Conservation (phyloP, 140 eudicot genomes). For the Senecio squalidus region DNA sequence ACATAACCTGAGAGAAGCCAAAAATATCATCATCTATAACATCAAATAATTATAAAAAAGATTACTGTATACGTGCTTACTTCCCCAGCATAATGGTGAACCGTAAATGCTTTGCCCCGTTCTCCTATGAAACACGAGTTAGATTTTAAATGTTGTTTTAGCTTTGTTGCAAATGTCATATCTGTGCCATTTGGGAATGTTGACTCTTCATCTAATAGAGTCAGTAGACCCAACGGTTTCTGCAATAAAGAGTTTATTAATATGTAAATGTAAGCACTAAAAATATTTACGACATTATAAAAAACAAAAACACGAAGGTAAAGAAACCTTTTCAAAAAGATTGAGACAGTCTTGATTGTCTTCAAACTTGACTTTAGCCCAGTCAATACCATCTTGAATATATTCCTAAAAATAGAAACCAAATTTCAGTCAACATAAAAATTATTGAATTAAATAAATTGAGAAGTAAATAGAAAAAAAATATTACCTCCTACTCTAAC, state of each 20-base stretch:
- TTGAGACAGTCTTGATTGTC: conserved; percentile 91
- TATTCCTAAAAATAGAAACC: conserved; percentile 49
- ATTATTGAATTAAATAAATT: too few species aligned
- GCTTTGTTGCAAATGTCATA: conserved; percentile 32
- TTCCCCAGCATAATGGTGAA: conserved; percentile 84
- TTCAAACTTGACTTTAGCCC: conserved; percentile 90
- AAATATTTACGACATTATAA: too few species aligned
- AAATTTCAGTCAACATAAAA: not conserved
- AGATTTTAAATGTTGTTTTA: conserved; percentile 56
- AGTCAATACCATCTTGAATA: conserved; percentile 92
- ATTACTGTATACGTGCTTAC: conserved; percentile 25
- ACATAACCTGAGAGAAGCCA: conserved; percentile 47
- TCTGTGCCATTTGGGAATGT: conserved; percentile 94
- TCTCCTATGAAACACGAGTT: conserved; percentile 82
- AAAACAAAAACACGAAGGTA: too few species aligned
- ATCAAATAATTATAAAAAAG: not conserved
- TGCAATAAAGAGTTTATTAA: conserved; percentile 30
- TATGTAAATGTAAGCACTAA: not conserved
- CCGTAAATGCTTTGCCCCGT: conserved; percentile 61
- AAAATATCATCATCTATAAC: not conserved
- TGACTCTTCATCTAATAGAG: conserved; percentile 91
- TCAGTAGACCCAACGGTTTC: conserved; percentile 85
- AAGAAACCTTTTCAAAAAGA: conserved; percentile 87
- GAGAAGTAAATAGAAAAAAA: too few species aligned
- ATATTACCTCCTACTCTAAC: conserved; percentile 94